Conservation (phyloP, 257 asterid genomes). For the Solanum arcanum region DNA sequence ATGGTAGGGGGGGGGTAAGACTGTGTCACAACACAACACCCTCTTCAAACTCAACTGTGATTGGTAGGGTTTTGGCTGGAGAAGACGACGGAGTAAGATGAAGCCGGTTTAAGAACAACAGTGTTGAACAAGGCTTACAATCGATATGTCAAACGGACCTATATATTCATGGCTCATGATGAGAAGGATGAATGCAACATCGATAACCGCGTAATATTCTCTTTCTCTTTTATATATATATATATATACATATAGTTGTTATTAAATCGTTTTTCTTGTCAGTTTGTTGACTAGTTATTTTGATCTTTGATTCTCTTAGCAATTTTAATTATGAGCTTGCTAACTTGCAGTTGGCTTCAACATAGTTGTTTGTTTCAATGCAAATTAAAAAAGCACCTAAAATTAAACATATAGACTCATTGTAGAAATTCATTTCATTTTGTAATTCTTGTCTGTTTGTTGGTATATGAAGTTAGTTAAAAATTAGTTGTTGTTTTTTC, state of each 20-base stretch:
- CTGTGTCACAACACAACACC: no score
- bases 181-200: conserved; percentile 11
- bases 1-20: no score
- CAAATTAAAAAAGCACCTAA: not conserved
- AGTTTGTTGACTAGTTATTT: not conserved
- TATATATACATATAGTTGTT: not conserved
- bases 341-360: not conserved
- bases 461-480: not conserved
- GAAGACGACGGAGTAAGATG: conserved; percentile 17
- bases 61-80: not conserved
- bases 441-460: not conserved
- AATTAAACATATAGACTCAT: not conserved
- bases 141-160: conserved; percentile 38
- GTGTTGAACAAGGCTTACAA: conserved; percentile 12
- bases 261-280: not conserved
- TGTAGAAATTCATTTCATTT: not conserved
- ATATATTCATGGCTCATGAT: conserved; percentile 93
- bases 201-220: not conserved
- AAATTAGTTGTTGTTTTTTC: not conserved
- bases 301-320: not conserved
- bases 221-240: no score
- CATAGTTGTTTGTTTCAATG: not conserved
- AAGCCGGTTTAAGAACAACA: conserved; percentile 68
- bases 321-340: not conserved
- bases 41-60: not conserved